phyloP scores from a whole-genome alignment of 2,329 filamentous ascomycete genomes.

The Aspergillus costaricaensis region DNA sequence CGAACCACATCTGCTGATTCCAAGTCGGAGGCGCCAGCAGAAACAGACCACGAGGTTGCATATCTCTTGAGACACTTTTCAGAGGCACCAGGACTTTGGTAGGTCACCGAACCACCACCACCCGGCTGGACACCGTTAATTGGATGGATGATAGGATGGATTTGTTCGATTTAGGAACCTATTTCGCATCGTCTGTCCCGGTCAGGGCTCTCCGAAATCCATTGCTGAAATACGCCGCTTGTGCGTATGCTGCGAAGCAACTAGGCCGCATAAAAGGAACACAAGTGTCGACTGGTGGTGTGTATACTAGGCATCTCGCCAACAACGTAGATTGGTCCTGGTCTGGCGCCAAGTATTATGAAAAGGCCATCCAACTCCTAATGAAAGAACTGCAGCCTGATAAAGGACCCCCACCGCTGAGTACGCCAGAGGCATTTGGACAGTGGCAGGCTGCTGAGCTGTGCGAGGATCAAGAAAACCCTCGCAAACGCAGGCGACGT shows the following conservation, averaged over 20 bases:
- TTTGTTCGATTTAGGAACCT: slow-evolving; percentile 54
- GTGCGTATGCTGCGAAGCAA: slow-evolving; percentile 64
- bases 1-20: slow-evolving; percentile 22
- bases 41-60: slow-evolving; percentile 59
- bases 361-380: slow-evolving; percentile 61
- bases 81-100: slow-evolving; percentile 62
- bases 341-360: slow-evolving; percentile 64
- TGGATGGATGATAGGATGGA: slow-evolving; percentile 41
- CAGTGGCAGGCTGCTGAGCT: slow-evolving; percentile 40
- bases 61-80: slow-evolving; percentile 63
- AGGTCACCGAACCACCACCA: slow-evolving; percentile 18
- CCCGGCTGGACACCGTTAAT: slow-evolving; percentile 12
- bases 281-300: slow-evolving; percentile 54
- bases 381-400: slow-evolving; percentile 48
- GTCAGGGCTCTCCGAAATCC: slow-evolving; percentile 56
- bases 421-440: slow-evolving; percentile 38
- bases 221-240: slow-evolving; percentile 55
- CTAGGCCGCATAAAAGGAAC: slow-evolving; percentile 56
- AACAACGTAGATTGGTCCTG: slow-evolving; percentile 60
- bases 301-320: slow-evolving; percentile 47
- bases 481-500: slow-evolving; percentile 45
- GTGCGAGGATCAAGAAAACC: slow-evolving; percentile 40
- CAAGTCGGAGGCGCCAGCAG: slow-evolving; percentile 33
- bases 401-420: slow-evolving; percentile 36
- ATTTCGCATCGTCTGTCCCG: slow-evolving; percentile 63